Conservation (phyloP, 2,329 filamentous ascomycete species). For the Hortaea sp. region DNA sequence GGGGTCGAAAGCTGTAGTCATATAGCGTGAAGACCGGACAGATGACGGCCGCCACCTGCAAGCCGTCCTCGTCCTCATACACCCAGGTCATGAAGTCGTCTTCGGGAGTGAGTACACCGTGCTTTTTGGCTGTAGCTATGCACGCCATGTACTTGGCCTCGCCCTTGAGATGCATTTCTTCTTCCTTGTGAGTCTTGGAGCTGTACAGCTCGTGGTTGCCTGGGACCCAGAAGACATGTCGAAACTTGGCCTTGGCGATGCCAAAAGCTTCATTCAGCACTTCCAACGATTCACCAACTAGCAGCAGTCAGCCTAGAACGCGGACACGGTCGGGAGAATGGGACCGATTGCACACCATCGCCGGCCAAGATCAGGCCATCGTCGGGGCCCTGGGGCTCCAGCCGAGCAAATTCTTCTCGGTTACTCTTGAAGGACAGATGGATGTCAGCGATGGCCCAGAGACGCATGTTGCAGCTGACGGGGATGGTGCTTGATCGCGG, state of each 20-base stretch:
- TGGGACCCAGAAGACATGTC: slow-evolving; percentile 45
- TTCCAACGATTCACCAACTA: slow-evolving; percentile 25
- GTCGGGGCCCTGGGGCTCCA: slow-evolving; percentile 27
- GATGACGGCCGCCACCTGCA: slow-evolving; percentile 39
- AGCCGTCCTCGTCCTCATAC: slow-evolving; percentile 31
- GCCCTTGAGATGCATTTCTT: slow-evolving; percentile 31
- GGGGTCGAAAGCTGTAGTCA: slow-evolving; percentile 49
- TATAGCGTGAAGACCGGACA: slow-evolving; percentile 50
- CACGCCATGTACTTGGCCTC: slow-evolving; percentile 47
- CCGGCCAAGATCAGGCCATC: slow-evolving; percentile 38
- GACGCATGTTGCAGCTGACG: slow-evolving; percentile 2
- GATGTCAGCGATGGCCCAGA: slow-evolving; percentile 39
- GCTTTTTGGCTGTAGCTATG: slow-evolving; percentile 41
- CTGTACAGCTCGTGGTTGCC: slow-evolving; percentile 52
- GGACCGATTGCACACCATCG: slow-evolving; percentile 21
- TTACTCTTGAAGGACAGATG: slow-evolving; percentile 39
- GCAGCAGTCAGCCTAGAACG: slow-evolving; percentile 6
- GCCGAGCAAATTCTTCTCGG: slow-evolving; percentile 32
- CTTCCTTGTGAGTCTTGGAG: slow-evolving; percentile 30
- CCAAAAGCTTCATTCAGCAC: slow-evolving; percentile 29
- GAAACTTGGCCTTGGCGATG: slow-evolving; percentile 32
- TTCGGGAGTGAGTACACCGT: slow-evolving; percentile 46
- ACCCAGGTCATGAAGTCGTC: slow-evolving; percentile 45
- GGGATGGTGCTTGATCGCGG: too few species aligned
- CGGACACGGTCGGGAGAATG: neutral